Percentiles rank a stretch among this genome's conserved stretches.
These are phyloP conservation scores for Aspergillus chevalieri DNA, from an alignment of 2,329 filamentous ascomycete genomes.

Conservation along the genomic window DNA sequence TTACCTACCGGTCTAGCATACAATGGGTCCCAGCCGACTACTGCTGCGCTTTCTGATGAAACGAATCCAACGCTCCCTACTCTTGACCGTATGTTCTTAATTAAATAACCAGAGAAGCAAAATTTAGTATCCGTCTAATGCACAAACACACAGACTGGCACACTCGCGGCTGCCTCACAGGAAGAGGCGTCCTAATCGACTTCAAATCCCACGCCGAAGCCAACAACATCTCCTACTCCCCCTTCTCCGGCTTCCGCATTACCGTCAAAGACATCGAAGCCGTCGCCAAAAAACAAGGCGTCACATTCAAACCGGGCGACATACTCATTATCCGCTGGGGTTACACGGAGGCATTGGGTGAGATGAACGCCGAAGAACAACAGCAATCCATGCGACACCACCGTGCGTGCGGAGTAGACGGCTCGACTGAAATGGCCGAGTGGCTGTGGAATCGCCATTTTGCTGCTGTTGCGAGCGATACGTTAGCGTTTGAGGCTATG, in stretches of 20 bases:
- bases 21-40: slow-evolving; percentile 20
- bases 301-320: slow-evolving; percentile 14
- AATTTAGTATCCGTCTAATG: no score
- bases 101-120: no score
- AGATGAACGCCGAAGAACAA: slow-evolving; percentile 14
- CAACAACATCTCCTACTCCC: slow-evolving; percentile 52
- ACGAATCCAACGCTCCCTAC: slow-evolving; percentile 11
- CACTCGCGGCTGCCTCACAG: slow-evolving; percentile 41
- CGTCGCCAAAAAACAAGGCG: slow-evolving; percentile 13
- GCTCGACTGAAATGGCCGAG: slow-evolving; percentile 40
- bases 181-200: slow-evolving; percentile 50
- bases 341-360: slow-evolving; percentile 12
- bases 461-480: slow-evolving; percentile 22
- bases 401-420: slow-evolving; percentile 37
- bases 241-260: slow-evolving; percentile 39
- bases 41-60: no score
- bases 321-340: slow-evolving; percentile 20
- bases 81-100: slow-evolving; percentile 5
- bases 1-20: slow-evolving; percentile 22
- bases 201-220: slow-evolving; percentile 51
- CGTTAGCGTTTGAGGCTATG: slow-evolving; percentile 21
- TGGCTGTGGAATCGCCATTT: slow-evolving; percentile 56
- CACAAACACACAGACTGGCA: slow-evolving; percentile 21
- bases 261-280: slow-evolving; percentile 11
- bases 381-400: slow-evolving; percentile 3